Base-by-base conservation (phyloP, 2,329 filamentous ascomycete species). In the Ceratocystis cubensis region DNA sequence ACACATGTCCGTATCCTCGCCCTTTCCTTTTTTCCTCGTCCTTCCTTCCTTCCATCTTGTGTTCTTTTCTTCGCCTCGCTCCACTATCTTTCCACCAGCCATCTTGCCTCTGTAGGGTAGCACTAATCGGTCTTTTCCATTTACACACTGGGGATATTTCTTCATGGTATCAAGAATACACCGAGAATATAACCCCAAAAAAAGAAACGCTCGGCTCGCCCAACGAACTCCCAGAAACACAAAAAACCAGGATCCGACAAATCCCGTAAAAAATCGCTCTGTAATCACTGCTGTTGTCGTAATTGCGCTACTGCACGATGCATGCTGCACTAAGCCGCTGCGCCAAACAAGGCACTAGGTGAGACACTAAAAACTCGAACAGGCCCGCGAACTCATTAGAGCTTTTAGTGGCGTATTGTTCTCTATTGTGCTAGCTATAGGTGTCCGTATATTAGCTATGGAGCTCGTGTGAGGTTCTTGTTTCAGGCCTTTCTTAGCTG, bases 171-270 rank as follows among this genome's bases (percentile, higher is more conserved):
- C 28, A 57, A 33, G 25, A 57, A 57, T 57, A 57, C 53, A 57
- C 53, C 53, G 28, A 57, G 37, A 41, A 15, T 5, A 41, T 13
- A 15, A 41, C 37, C 37, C 37, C 37, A 22, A 25, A n/a, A 33
- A 30, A 2, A 33, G 17, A 57, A 3, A 57, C 53, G 53, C 53
- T 57, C 28, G 53, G 53, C 53, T 57, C 53, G 53, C 53, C 53
- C 53, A 33, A 33, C 53, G 53, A 57, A 57, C 53, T 33, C 53
- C 8, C 3, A 22, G 22, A 25, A 57, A 17, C 22, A 28, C 22
- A 57, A 57, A 30, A 17, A 57, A 33, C 53, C 33, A 30, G 53
- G 53, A 57, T 57, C 53, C 53, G 53, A 57, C 28, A 57, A 57
- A 57, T 57, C 30, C 53, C 53, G 53, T 33, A 57, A 57, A 30